phyloP scores from a whole-genome alignment of 2,329 filamentous ascomycete species.

The Paecilomyces sp. region DNA sequence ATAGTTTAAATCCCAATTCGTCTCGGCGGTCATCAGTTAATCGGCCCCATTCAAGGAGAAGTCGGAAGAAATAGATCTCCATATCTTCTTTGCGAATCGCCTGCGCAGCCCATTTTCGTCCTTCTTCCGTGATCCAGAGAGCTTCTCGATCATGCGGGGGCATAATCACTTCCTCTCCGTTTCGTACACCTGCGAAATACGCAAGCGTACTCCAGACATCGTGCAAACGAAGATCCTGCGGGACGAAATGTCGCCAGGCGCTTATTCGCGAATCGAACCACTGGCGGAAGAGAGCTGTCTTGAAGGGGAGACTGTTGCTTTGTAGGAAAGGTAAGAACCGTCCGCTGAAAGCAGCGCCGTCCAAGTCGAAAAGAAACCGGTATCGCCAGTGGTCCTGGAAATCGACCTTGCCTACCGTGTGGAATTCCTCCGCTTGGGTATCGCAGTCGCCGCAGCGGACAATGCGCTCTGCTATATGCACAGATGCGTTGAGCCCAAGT shows the following conservation, averaged over 20 bases:
- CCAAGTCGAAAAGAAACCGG: conserved; percentile 65
- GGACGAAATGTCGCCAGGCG: conserved; percentile 76
- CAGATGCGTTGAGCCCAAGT: conserved; percentile 49
- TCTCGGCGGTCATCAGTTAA: conserved; percentile 57
- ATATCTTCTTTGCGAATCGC: conserved; percentile 65
- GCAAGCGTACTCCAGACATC: conserved; percentile 66
- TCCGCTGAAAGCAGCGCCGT: conserved; percentile 61
- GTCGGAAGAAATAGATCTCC: conserved; percentile 71
- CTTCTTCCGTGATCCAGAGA: conserved; percentile 59
- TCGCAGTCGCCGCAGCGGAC: conserved; percentile 52
- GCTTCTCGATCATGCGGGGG: conserved; percentile 48
- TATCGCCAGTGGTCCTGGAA: conserved; percentile 57
- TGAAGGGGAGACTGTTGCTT: conserved; percentile 61
- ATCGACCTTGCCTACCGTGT: conserved; percentile 36
- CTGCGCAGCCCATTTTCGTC: conserved; percentile 56
- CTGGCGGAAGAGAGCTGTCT: conserved; percentile 64
- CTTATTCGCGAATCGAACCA: conserved; percentile 71
- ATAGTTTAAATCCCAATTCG: conserved; percentile 34
- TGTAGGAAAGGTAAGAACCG: conserved; percentile 59
- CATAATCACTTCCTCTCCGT: conserved; percentile 43
- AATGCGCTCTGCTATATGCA: conserved; percentile 54
- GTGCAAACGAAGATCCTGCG: conserved; percentile 65
- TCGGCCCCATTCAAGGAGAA: conserved; percentile 71
- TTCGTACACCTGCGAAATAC: conserved; percentile 60
- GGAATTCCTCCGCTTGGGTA: conserved; percentile 48